Conservation (phyloP, 208 protist genomes). For the Wallacemonas sp. region DNA sequence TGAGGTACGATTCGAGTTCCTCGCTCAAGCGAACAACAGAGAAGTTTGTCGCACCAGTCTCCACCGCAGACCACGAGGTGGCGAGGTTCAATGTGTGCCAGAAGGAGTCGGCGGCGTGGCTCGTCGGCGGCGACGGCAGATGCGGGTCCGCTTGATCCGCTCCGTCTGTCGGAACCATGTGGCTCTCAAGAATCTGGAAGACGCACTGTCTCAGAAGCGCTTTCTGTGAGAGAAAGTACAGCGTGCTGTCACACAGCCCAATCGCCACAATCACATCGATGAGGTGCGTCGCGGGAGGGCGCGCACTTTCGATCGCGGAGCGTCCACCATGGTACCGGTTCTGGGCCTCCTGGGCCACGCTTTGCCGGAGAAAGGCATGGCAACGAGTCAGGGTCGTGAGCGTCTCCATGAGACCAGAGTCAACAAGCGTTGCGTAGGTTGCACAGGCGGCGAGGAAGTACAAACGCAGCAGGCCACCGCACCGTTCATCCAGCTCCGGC, state of each 20-base stretch:
- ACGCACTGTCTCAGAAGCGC: conserved; percentile 58
- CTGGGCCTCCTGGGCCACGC: conserved; percentile 3
- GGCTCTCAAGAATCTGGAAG: conserved; percentile 42
- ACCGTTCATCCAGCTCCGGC: conserved; percentile 50
- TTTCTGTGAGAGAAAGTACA: conserved; percentile 65
- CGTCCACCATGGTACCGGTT: background rate
- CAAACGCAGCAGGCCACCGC: conserved; percentile 49
- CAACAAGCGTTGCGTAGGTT: conserved; percentile 36
- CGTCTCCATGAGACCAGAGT: conserved; percentile 72
- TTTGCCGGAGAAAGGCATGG: conserved; percentile 57
- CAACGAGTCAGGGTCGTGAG: conserved; percentile 68
- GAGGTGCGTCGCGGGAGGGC: conserved; percentile 47
- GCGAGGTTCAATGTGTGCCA: background rate
- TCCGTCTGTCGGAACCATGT: background rate
- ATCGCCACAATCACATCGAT: conserved; percentile 81
- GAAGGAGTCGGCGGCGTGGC: background rate
- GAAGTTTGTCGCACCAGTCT: too few species aligned
- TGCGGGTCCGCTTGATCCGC: too few species aligned
- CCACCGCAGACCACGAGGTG: too few species aligned
- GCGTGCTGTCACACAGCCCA: conserved; percentile 71
- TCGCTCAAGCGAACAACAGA: too few species aligned
- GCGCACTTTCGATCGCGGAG: too few species aligned
- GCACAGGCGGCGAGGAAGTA: conserved; percentile 80
- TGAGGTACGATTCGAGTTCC: too few species aligned
- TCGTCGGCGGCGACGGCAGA: background rate